Base-by-base conservation (phyloP, 805 yeast species). In the Ogataea sp. region DNA sequence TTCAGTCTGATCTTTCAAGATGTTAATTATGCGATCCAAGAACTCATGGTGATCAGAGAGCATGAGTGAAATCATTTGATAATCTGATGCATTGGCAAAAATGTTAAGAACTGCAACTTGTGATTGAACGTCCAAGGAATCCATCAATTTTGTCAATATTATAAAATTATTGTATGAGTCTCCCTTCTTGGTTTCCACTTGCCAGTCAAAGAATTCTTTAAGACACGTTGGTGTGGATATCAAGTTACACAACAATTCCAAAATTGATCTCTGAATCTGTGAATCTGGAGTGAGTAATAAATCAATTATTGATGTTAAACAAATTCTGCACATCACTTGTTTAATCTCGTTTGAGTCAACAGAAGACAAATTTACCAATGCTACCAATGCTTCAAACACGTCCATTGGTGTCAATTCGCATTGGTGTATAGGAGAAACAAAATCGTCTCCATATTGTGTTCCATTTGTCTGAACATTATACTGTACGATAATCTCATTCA, bases 131-230 rank as follows among this genome's bases (percentile, higher is more conserved):
- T 71, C 72, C 5, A 56, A 55, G 23, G 69, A 44, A 33, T 61
- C 53, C 36, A 67, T 56, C 39, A 68, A 51, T 44, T 67, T 69
- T 3, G 66, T 69, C 15, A 70, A 39, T 0, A 63, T 51, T 8
- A 62, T 61, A 40, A 69, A 75, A 44, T 71, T 69, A 38, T 52
- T 56, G 31, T 56, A 53, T 20, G 56, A 51, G 11, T 55, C 54
- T 10, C 62, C 70, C 14, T 26, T 15, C 7, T 32, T 5, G n/a
- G 13, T 10, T 6, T 35, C 9, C 2, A n/a, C 13, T n/a, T 29
- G 29, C 65, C 75, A 63, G 47, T 80, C 77, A 62, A 83, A 83
- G 48, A 82, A 70, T 43, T 75, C 73, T 2, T 75, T 78, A 26
- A 75, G 56, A 40, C 67, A 58, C 6, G 48, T 20, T 1, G 69